These are phyloP conservation scores for Helotiales sp. DNA, from an alignment of 2,329 filamentous ascomycete species.

Conservation along the genomic window DNA sequence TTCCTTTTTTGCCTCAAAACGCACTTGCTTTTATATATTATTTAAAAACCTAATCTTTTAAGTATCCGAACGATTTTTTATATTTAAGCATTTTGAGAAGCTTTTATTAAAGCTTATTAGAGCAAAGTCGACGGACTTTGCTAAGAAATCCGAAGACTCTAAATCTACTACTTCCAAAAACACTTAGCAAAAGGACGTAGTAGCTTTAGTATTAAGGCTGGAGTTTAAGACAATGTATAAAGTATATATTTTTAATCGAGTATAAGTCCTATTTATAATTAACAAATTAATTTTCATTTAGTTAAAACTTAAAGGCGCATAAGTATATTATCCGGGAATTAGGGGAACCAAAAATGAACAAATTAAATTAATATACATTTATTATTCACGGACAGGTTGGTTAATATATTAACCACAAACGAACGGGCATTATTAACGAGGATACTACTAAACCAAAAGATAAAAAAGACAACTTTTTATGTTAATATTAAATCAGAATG, in stretches of 20 bases:
- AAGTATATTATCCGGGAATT: no score
- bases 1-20: conserved; percentile 15
- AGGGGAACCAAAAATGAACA: no score
- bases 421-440: no score
- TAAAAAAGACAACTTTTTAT: no score
- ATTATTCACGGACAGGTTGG: no score
- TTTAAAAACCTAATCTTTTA: background rate
- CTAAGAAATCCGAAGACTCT: conserved; percentile 1
- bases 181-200: conserved; percentile 8
- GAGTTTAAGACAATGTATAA: conserved; percentile 32
- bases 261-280: conserved; percentile 2
- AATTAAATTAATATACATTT: no score
- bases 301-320: no score
- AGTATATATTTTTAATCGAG: conserved; percentile 25
- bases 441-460: no score
- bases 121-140: background rate
- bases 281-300: background rate
- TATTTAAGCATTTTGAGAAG: background rate
- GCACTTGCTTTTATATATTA: background rate
- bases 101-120: background rate
- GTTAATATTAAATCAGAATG: no score
- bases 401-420: no score
- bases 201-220: conserved; percentile 26
- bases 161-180: background rate
- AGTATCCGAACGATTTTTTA: background rate